These are phyloP conservation scores for Quercus phellos DNA, from an alignment of 331 rosid genomes.

Conservation along the genomic window DNA sequence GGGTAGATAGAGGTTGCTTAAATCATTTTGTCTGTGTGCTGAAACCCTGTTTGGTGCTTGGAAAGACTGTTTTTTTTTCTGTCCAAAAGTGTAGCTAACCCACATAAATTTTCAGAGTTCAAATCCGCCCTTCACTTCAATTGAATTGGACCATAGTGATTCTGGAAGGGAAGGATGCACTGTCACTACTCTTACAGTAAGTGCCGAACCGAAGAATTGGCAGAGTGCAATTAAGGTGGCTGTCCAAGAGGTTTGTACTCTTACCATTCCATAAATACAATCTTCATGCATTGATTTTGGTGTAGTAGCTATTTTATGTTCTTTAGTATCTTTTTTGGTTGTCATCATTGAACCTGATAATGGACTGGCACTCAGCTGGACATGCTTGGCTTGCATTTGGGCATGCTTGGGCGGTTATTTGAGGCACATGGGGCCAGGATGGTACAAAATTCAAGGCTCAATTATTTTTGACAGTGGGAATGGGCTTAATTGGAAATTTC, in stretches of 20 bases:
- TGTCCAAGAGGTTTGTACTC: conserved; percentile 85
- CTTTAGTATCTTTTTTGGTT: neutral
- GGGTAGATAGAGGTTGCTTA: neutral
- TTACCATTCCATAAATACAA: conserved; percentile 15
- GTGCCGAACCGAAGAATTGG: conserved; percentile 96
- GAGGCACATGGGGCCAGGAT: neutral
- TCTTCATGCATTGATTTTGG: conserved; percentile 13
- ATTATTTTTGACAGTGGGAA: neutral
- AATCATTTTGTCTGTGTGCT: neutral
- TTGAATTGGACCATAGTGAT: conserved; percentile 98
- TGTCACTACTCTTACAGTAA: conserved; percentile 94
- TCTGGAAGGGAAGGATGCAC: conserved; percentile 99
- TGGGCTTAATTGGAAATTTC: neutral
- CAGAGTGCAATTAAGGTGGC: conserved; percentile 86
- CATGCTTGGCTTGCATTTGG: neutral
- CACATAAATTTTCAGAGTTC: conserved; percentile 67
- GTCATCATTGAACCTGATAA: neutral
- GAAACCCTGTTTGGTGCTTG: neutral
- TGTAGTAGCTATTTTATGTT: neutral
- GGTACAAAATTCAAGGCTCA: neutral
- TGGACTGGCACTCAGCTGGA: neutral
- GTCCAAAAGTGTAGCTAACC: conserved; percentile 25
- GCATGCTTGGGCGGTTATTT: neutral
- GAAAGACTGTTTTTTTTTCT: neutral
- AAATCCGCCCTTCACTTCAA: conserved; percentile 95